Conservation (phyloP, 1,139 yeast species). For the Magnusiomyces fungicola region DNA sequence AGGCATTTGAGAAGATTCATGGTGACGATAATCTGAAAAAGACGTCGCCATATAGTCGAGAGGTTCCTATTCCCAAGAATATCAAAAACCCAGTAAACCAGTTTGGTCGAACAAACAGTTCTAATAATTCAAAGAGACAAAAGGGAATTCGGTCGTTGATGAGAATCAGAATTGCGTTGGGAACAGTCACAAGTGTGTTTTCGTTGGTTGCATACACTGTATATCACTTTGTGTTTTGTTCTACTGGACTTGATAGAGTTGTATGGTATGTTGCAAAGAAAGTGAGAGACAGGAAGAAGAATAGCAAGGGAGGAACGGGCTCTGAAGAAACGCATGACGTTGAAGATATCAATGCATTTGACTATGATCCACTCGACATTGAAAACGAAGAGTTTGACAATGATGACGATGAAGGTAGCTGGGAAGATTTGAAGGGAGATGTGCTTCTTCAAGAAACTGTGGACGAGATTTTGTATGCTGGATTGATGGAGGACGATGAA, state of each 20-base stretch:
- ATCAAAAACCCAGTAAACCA: background rate
- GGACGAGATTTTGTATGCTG: too few relatives aligned
- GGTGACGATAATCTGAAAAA: background rate
- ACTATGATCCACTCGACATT: background rate
- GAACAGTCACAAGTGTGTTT: background rate
- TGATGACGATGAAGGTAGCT: background rate
- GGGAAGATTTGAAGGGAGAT: too few relatives aligned
- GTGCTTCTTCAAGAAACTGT: too few relatives aligned
- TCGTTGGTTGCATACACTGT: background rate
- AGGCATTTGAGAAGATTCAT: background rate
- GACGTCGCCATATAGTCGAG: slow-evolving; percentile 10
- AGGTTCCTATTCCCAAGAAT: slow-evolving; percentile 11
- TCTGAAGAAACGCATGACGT: too few relatives aligned
- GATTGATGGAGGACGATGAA: too few relatives aligned
- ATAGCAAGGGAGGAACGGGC: too few relatives aligned
- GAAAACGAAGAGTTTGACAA: background rate
- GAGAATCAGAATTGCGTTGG: background rate
- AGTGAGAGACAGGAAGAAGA: slow-evolving; percentile 4
- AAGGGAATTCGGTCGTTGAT: background rate
- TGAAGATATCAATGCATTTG: background rate
- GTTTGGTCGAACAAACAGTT: background rate
- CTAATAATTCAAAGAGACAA: background rate
- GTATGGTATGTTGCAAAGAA: background rate
- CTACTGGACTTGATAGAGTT: background rate
- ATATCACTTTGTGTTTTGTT: background rate